Evolutionary conservation across 345 rosid genomes (phyloP).

Genomic region (Aurinia saxatilis): DNA sequence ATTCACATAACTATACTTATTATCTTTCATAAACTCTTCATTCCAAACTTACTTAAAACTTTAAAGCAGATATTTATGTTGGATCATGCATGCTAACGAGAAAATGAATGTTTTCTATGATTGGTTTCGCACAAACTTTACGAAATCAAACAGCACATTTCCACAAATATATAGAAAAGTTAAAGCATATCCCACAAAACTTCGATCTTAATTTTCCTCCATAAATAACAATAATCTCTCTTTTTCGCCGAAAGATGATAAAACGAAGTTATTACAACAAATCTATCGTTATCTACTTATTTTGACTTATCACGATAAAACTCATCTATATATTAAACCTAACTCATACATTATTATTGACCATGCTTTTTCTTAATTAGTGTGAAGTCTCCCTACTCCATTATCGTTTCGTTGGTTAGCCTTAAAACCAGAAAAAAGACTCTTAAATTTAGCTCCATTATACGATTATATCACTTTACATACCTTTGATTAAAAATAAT

Average conservation of each 20-base stretch:
- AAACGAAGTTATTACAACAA: slow-evolving; percentile 9
- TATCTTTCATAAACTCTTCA: background rate
- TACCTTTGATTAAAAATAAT: background rate
- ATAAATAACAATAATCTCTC: background rate
- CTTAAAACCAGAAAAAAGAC: background rate
- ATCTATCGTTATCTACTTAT: slow-evolving; percentile 5
- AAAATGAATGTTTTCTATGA: background rate
- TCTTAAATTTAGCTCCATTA: background rate
- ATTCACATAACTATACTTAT: too few species aligned
- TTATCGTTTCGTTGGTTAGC: background rate
- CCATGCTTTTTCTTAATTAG: background rate
- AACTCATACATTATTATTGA: background rate
- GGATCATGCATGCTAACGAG: background rate
- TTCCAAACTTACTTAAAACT: background rate
- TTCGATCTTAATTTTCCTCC: background rate
- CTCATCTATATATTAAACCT: background rate
- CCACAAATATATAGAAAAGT: background rate
- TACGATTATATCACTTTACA: background rate
- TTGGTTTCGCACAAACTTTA: slow-evolving; percentile 11
- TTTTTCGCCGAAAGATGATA: slow-evolving; percentile 19
- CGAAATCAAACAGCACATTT: slow-evolving; percentile 12
- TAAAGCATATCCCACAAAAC: slow-evolving; percentile 11
- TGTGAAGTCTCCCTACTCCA: too few species aligned
- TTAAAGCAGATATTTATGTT: background rate
- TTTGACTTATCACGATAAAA: slow-evolving; percentile 16